phyloP scores from a whole-genome alignment of 2,329 filamentous ascomycete species.

The Dendryphion nanum region DNA sequence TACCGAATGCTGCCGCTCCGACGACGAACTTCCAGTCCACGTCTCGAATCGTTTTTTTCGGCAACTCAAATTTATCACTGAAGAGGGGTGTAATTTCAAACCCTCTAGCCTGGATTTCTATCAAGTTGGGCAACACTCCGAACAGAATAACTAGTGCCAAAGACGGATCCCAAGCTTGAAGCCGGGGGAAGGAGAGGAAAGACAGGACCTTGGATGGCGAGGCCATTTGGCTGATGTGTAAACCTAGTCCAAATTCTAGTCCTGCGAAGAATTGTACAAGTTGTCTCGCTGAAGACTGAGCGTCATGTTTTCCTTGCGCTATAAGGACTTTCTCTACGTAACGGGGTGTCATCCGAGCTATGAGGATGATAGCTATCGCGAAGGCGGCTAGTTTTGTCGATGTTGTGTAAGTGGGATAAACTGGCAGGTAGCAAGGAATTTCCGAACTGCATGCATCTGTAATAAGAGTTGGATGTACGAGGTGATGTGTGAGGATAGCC shows the following conservation, averaged over 20 bases:
- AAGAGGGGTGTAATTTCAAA: constrained; percentile 41
- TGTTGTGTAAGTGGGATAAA: constrained; percentile 38
- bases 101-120: constrained; percentile 25
- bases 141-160: constrained; percentile 50
- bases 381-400: constrained; percentile 37
- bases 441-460: constrained; percentile 36
- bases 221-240: constrained; percentile 53
- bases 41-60: constrained; percentile 46
- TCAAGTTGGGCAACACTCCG: constrained; percentile 48
- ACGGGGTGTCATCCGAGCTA: constrained; percentile 20
- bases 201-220: constrained; percentile 50
- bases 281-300: constrained; percentile 22
- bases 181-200: constrained; percentile 48
- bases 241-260: constrained; percentile 51
- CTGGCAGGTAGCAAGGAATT: constrained; percentile 47
- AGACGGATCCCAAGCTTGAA: constrained; percentile 50
- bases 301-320: constrained; percentile 9
- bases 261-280: constrained; percentile 48
- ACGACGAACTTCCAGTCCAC: constrained; percentile 50
- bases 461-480: constrained; percentile 43
- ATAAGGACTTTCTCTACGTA: constrained; percentile 13
- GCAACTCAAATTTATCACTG: constrained; percentile 43
- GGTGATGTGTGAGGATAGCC: constrained; percentile 33
- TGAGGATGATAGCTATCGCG: constrained; percentile 24
- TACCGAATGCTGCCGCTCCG: constrained; percentile 49